A percentile compares a stretch with the other conserved stretches of the same genome.
Evolutionary conservation across 2,329 filamentous ascomycete genomes (phyloP).

Genomic region (Stachybotrys chartarum): DNA sequence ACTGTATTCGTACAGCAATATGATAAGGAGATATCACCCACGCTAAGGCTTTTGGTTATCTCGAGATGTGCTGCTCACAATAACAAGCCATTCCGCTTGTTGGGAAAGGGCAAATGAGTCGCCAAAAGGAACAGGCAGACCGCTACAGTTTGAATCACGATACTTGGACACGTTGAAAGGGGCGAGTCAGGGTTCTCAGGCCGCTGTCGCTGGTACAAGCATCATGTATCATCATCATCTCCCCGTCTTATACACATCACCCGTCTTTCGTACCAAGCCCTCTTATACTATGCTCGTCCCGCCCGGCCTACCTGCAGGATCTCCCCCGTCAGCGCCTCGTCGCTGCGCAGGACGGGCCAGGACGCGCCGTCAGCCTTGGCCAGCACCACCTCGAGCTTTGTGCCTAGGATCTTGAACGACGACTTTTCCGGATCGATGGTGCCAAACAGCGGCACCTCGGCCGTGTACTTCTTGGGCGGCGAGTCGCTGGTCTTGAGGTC

Average conservation of each 20-base stretch:
- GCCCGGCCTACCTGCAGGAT: constrained; percentile 87
- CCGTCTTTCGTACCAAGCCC: background rate
- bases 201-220: too few species aligned
- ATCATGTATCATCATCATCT: background rate
- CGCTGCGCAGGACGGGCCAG: constrained; percentile 79
- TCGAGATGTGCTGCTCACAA: background rate
- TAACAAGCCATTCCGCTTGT: background rate
- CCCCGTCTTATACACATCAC: background rate
- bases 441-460: constrained; percentile 68
- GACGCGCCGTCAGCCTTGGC: constrained; percentile 65
- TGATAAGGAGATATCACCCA: background rate
- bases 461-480: constrained; percentile 68
- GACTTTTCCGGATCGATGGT: constrained; percentile 69
- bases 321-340: constrained; percentile 62
- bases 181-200: too few species aligned
- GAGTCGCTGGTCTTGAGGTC: constrained; percentile 81
- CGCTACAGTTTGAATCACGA: too few species aligned
- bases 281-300: constrained; percentile 37
- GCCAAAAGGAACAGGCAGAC: too few species aligned
- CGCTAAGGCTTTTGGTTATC: background rate
- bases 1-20: background rate
- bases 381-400: constrained; percentile 78
- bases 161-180: too few species aligned
- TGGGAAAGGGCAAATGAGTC: background rate
- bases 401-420: constrained; percentile 74